Base-by-base conservation (phyloP, 345 rosid species). In the Boechera divaricarpa region DNA sequence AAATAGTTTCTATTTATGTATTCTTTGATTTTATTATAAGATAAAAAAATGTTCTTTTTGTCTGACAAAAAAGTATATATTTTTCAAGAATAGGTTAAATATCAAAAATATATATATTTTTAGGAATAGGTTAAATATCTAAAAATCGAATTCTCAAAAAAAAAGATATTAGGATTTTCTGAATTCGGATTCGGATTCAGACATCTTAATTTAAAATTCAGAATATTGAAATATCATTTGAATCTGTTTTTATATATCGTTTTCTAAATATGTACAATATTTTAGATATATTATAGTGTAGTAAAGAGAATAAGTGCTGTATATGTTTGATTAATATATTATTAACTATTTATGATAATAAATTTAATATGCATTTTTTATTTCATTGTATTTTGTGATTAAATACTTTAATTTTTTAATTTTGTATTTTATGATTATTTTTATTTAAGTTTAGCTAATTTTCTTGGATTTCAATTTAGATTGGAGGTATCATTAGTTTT, bases 1-100 rank as follows among this genome's bases (percentile, higher is more conserved):
- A 6, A 4, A 31, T 58, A 12, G 48, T 49, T 26, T 52, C 0
- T 41, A 13, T 58, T 72, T 4, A 38, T 36, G 35, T 42, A 36
- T 13, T 41, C 24, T 73, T 39, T 62, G 2, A 4, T 12, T 53
- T 16, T 12, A 10, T 52, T 6, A 18, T 7, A 41, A 7, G 55
- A 71, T 41, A 63, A 21, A 12, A 45, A 70, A 70, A 74, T 41
- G 10, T 13, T 39, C 4, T 18, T 56, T 65, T 26, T 33, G 29
- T 54, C 2, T 36, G 9, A 39, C 0, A 11, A 16, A 62, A 28
- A 1, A 7, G 24, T 21, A 21, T 21, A 21, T 21, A 21, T 1
- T 21, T 15, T 8, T 9, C 7, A 38, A 3, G 42, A 35, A 3
- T 41, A 41, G 13, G 44, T 41, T 3, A 10, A 41, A 8, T 36